Evolutionary conservation across 2,329 filamentous ascomycete species (phyloP).

Genomic region (Cadophora sp.): DNA sequence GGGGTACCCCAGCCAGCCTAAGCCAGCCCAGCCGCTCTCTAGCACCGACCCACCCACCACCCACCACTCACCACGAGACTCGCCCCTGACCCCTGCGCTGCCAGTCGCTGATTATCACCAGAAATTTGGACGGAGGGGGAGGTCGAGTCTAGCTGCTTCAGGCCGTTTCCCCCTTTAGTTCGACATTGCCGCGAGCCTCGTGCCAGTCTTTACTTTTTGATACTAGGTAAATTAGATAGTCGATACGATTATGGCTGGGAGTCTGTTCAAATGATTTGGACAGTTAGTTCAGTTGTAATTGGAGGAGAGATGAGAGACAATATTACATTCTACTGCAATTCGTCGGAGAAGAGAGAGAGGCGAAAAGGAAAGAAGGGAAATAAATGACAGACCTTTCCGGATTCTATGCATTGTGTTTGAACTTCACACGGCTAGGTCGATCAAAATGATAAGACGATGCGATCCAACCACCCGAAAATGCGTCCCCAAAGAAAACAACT

Average conservation of each 20-base stretch:
- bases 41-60: neutral
- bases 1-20: neutral
- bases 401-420: neutral
- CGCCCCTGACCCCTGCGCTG: slow-evolving; percentile 18
- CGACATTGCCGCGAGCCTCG: slow-evolving; percentile 14
- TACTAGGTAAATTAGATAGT: too few species aligned
- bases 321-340: neutral
- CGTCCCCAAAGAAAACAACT: neutral
- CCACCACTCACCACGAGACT: slow-evolving; percentile 20
- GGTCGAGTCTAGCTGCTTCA: neutral
- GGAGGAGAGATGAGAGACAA: slow-evolving; percentile 5
- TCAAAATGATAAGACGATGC: slow-evolving; percentile 12
- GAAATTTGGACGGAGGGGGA: neutral
- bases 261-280: neutral
- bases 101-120: slow-evolving; percentile 8
- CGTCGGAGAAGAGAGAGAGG: neutral
- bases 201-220: slow-evolving; percentile 7
- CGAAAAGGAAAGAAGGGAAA: slow-evolving; percentile 8
- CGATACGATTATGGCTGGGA: neutral
- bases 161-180: slow-evolving; percentile 5
- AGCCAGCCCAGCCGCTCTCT: slow-evolving; percentile 9
- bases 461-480: slow-evolving; percentile 3
- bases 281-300: too few species aligned
- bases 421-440: neutral
- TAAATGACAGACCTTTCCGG: neutral